These are phyloP conservation scores for Pavlovales sp. DNA, from an alignment of 208 protist genomes.

Conservation along the genomic window DNA sequence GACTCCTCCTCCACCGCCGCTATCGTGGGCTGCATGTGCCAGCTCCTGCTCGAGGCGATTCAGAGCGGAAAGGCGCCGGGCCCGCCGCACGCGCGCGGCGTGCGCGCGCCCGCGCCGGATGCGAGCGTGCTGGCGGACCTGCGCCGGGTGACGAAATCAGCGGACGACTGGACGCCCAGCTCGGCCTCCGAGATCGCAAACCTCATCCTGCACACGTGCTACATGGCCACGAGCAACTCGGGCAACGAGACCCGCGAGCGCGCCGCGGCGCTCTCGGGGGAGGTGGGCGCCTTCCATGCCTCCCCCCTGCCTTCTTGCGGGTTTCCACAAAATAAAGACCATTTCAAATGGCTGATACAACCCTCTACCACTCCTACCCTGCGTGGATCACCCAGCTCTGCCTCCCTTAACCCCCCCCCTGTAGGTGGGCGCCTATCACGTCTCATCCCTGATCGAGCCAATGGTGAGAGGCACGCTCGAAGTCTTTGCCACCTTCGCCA, in stretches of 20 bases:
- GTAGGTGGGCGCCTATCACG: slow-evolving; percentile 2
- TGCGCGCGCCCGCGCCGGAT: background rate
- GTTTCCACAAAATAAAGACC: no score
- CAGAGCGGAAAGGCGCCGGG: background rate
- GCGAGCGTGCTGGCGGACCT: background rate
- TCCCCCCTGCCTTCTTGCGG: no score
- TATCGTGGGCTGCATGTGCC: slow-evolving; percentile 69
- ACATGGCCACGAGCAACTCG: slow-evolving; percentile 56
- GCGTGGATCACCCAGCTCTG: background rate
- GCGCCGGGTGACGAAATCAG: background rate
- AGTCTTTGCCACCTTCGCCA: background rate
- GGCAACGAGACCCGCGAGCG: slow-evolving; percentile 18
- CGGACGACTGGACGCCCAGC: slow-evolving; percentile 43
- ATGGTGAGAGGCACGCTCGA: background rate
- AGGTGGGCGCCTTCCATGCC: slow-evolving; percentile 63
- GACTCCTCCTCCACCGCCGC: slow-evolving; percentile 62
- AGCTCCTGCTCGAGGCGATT: slow-evolving; percentile 59
- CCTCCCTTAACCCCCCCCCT: background rate
- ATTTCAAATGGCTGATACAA: no score
- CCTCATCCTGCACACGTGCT: slow-evolving; percentile 62
- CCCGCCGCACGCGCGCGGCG: no score
- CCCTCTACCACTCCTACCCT: no score
- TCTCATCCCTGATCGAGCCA: background rate
- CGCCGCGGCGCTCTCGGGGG: slow-evolving; percentile 11
- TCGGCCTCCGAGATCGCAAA: slow-evolving; percentile 48